Evolutionary conservation across 345 rosid species (phyloP).

Genomic region (Linum lewisii): DNA sequence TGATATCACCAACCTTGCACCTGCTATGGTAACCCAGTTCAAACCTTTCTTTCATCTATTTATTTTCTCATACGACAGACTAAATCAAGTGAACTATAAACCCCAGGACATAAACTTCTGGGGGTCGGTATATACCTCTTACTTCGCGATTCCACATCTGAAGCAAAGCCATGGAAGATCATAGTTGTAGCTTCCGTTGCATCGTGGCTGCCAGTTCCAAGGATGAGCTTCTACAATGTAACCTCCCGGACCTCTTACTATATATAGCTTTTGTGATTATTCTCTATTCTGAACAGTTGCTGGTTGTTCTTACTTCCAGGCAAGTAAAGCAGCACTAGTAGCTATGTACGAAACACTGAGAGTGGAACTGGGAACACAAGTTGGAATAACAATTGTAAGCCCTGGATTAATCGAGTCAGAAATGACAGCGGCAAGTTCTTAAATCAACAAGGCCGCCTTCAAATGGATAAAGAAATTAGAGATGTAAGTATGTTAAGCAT

Average conservation of each 20-base stretch:
- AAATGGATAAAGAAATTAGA: slow-evolving; percentile 12
- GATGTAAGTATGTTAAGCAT: slow-evolving; percentile 5
- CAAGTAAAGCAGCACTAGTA: slow-evolving; percentile 47
- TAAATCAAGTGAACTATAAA: background rate
- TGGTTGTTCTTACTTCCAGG: slow-evolving; percentile 17
- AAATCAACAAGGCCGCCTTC: background rate
- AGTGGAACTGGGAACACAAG: slow-evolving; percentile 25
- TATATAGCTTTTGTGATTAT: background rate
- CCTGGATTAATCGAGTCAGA: slow-evolving; percentile 35
- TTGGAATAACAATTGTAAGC: slow-evolving; percentile 44
- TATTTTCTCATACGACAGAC: background rate
- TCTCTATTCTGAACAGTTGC: background rate
- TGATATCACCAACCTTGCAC: slow-evolving; percentile 30
- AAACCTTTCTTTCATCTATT: background rate
- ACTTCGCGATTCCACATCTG: slow-evolving; percentile 29
- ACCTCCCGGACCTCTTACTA: background rate
- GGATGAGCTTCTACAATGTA: slow-evolving; percentile 39
- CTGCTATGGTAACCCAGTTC: slow-evolving; percentile 32
- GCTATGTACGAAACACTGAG: slow-evolving; percentile 36
- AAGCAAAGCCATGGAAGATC: slow-evolving; percentile 38
- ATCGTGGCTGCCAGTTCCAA: slow-evolving; percentile 32
- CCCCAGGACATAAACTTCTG: slow-evolving; percentile 42
- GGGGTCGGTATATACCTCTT: slow-evolving; percentile 38
- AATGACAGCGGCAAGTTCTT: slow-evolving; percentile 28
- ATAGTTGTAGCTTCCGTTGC: slow-evolving; percentile 35